Percentiles rank a stretch among this genome's conserved stretches.
These are phyloP conservation scores for Arachnopeziza araneosa DNA, from an alignment of 2,329 filamentous ascomycete species.

Conservation along the genomic window DNA sequence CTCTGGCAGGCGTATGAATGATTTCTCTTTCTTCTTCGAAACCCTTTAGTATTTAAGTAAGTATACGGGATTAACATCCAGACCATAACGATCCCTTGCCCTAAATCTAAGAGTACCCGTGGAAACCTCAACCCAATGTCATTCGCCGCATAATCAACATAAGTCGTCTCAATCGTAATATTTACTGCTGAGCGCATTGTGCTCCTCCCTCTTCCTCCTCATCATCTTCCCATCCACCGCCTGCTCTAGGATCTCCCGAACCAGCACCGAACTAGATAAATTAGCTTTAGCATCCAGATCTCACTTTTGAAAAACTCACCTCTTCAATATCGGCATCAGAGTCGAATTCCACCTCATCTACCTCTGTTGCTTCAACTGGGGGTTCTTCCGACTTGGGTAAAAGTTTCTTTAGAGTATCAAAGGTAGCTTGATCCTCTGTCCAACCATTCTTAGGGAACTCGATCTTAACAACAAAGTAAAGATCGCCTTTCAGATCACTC, in stretches of 20 bases:
- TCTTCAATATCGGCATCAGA: slow-evolving; percentile 78
- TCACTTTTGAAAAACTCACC: slow-evolving; percentile 38
- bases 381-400: slow-evolving; percentile 56
- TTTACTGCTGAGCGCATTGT: slow-evolving; percentile 50
- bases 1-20: too few species aligned
- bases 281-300: slow-evolving; percentile 24
- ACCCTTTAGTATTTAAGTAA: too few species aligned
- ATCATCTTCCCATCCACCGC: slow-evolving; percentile 64
- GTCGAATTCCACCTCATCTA: slow-evolving; percentile 86
- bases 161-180: background rate
- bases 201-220: slow-evolving; percentile 55
- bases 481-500: slow-evolving; percentile 75
- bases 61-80: background rate
- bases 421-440: slow-evolving; percentile 64
- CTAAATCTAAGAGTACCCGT: background rate
- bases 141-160: slow-evolving; percentile 10
- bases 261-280: slow-evolving; percentile 60
- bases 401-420: slow-evolving; percentile 67
- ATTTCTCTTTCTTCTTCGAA: too few species aligned
- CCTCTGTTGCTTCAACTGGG: slow-evolving; percentile 58
- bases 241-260: slow-evolving; percentile 61
- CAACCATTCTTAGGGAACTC: slow-evolving; percentile 86
- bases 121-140: background rate
- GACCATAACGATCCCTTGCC: background rate
- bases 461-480: slow-evolving; percentile 82